Conservation (phyloP, 768 basidiomycete species). For the Gautieria morchelliformis region DNA sequence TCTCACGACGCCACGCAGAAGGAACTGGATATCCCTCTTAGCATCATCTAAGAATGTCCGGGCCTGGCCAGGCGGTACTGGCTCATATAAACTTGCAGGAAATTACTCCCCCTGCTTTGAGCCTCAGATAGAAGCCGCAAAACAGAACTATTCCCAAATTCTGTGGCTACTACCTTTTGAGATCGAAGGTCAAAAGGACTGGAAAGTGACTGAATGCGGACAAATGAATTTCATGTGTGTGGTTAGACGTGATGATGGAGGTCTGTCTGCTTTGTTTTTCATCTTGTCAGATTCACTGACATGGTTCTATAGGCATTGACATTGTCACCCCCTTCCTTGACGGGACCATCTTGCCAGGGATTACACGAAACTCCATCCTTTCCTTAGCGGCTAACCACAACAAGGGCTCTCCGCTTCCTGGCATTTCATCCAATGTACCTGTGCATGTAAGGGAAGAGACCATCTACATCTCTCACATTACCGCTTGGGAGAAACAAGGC, state of each 20-base stretch:
- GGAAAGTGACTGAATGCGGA: constrained; percentile 44
- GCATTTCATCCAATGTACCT: constrained; percentile 34
- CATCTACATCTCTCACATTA: constrained; percentile 49
- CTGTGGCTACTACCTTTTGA: constrained; percentile 67
- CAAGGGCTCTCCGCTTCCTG: constrained; percentile 27
- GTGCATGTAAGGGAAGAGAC: constrained; percentile 43
- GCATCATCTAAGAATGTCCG: constrained; percentile 43
- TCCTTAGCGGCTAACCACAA: constrained; percentile 57
- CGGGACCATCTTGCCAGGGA: constrained; percentile 87
- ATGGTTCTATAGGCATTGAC: constrained; percentile 44
- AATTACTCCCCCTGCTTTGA: constrained; percentile 56
- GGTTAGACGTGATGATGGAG: constrained; percentile 47
- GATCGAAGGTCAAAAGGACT: constrained; percentile 25
- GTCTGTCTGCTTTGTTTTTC: constrained; percentile 21
- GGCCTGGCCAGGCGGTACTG: constrained; percentile 78
- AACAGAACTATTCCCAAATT: constrained; percentile 66
- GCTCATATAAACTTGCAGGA: constrained; percentile 49
- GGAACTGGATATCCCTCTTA: constrained; percentile 4
- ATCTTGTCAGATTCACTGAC: background rate
- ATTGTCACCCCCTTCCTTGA: constrained; percentile 83
- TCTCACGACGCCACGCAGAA: constrained; percentile 40
- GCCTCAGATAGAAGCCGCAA: constrained; percentile 56
- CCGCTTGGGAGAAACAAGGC: constrained; percentile 41
- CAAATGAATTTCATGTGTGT: constrained; percentile 79
- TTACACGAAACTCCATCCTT: constrained; percentile 82